Base-by-base conservation (phyloP, 2,329 filamentous ascomycete species). In the Lachnellula occidentalis region DNA sequence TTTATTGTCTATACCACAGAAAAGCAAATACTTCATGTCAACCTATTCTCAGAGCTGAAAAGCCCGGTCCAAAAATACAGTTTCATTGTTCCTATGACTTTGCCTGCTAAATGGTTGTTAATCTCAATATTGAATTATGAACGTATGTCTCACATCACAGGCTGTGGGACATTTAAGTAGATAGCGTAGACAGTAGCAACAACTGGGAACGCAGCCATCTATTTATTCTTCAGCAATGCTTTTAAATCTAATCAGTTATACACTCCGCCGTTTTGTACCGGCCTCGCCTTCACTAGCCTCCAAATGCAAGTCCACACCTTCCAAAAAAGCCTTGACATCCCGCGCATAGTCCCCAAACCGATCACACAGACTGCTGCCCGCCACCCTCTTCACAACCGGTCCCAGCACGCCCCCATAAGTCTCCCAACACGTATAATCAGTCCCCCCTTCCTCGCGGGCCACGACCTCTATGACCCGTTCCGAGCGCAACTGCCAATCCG, bases 381-480 rank as follows among this genome's bases (percentile, higher is more conserved):
- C 69, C 1, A 66, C 59, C 27, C 61, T 41, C 62, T 64, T 70
- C 15, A 76, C 66, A 12, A 70, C 63, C 4, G 65, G 64, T 9
- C 67, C 70, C 54, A 76, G 37, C 5, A 67, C 48, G 0, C 75
- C 74, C 39, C 72, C 71, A 59, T 75, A 76, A n/a, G 74, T 77
- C 68, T 78, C 74, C 70, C 70, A 76, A 64, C 69, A 72, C 12
- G 55, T 61, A 60, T 76, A 77, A 57, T 71, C 70, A 19, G 70
- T 73, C 14, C 66, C 68, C 17, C 61, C 66, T 5, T 61, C 62
- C 9, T 55, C 67, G 17, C 72, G 67, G 62, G 76, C 74, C 34
- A 73, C 61, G 54, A 76, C 70, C 61, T 77, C 75, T 64, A 77
- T 74, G 14, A 75, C 70, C 46, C 73, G 65, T 66, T 77, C 73